Evolutionary conservation across 345 rosid species (phyloP).

Genomic region (Brassica juncea): DNA sequence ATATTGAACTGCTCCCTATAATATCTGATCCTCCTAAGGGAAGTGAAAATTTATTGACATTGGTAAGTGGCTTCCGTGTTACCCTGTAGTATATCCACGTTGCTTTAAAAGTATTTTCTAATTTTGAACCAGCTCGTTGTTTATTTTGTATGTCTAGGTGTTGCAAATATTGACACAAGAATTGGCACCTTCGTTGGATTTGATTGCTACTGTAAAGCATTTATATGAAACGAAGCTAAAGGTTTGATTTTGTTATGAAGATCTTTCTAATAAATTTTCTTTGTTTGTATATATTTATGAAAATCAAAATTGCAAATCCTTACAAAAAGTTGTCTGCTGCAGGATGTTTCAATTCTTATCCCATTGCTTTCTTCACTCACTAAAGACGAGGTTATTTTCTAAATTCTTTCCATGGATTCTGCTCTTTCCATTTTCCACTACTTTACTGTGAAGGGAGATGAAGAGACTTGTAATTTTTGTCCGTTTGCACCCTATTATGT

Average conservation of each 20-base stretch:
- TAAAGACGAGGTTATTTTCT: constrained; percentile 74
- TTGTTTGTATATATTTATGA: constrained; percentile 19
- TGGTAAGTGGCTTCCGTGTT: constrained; percentile 52
- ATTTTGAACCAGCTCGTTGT: constrained; percentile 35
- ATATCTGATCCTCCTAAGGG: constrained; percentile 97
- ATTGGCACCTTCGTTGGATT: constrained; percentile 65
- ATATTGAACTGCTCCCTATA: constrained; percentile 66
- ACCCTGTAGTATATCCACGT: constrained; percentile 11
- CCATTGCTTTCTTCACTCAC: constrained; percentile 93
- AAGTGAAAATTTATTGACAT: constrained; percentile 90
- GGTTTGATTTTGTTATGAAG: constrained; percentile 48
- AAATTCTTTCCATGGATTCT: constrained; percentile 21
- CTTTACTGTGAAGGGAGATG: constrained; percentile 8
- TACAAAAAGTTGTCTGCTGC: constrained; percentile 41
- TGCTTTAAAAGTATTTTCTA: constrained; percentile 21
- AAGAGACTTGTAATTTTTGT: constrained; percentile 9
- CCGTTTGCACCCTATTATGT: not conserved
- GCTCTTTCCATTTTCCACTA: constrained; percentile 14
- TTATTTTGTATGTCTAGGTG: constrained; percentile 57
- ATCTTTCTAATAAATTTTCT: constrained; percentile 16
- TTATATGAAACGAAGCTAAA: constrained; percentile 90
- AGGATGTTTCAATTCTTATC: constrained; percentile 94
- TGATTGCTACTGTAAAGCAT: constrained; percentile 86
- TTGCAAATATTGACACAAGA: constrained; percentile 91
- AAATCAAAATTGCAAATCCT: constrained; percentile 19